Base-by-base conservation (phyloP, 768 basidiomycete species). In the Boletus rubropictus region DNA sequence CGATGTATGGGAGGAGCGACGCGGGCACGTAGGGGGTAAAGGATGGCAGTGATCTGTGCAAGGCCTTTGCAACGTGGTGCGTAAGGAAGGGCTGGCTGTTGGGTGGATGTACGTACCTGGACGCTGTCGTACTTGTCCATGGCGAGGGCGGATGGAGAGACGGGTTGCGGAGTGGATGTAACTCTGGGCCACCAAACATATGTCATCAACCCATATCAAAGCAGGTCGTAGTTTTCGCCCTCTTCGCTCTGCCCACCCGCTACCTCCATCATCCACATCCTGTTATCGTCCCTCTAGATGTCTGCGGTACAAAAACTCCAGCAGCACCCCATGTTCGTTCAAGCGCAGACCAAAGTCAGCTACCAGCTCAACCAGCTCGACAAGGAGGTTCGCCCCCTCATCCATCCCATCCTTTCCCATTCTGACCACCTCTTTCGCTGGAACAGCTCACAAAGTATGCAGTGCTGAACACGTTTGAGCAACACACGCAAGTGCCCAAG, bases 401-500 rank as follows among this genome's bases (percentile, higher is more conserved):
- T 14, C 1, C 10, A 7, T 32, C 9, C 9, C 3, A 18, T 32
- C 10, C 11, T 1, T 20, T 18, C 41, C 29, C 36, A 42, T 42
- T 44, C 40, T 39, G 32, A 53, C 41, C 25, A 18, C 22, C n/a
- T 5, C 9, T 37, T 27, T 41, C 6, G 58, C 18, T 49, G 3
- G n/a, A 11, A 22, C 61, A 88, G 86, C 81, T 89, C 54, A 73
- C 80, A 60, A 93, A 89, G 76, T 97, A 93, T 69, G 86, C 91
- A 18, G 76, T 86, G 46, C 75, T 97, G 61, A 82, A 78, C 74
- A 76, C 78, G 58, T 64, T 97, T 60, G 94, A 99, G 74, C 78
- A 86, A 63, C 84, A 85, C 69, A 95, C 92, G 4, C 86, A 89
- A 61, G 73, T 98, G 34, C 95, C 95, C 56, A 99, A 98, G 77